These are phyloP conservation scores for Aureobasidium sp. DNA, from an alignment of 2,329 filamentous ascomycete species.

Conservation along the genomic window DNA sequence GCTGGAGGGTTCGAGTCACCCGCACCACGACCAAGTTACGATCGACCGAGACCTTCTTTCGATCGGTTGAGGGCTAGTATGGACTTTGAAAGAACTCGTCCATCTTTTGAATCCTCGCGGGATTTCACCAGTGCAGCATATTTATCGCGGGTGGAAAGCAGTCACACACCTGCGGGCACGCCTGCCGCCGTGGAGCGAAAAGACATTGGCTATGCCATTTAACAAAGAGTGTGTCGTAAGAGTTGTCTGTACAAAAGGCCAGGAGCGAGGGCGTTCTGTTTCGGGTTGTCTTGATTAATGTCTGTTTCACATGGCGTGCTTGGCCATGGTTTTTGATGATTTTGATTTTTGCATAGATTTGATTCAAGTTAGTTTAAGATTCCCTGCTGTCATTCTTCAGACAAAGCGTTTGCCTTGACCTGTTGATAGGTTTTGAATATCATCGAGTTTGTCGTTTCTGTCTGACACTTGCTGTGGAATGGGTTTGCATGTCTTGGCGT, in stretches of 20 bases:
- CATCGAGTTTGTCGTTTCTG: neutral
- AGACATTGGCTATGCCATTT: conserved; percentile 9
- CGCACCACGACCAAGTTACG: conserved; percentile 22
- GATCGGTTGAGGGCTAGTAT: conserved; percentile 80
- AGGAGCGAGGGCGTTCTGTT: neutral
- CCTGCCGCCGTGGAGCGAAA: neutral
- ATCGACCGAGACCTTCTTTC: conserved; percentile 69
- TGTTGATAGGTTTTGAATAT: conserved; percentile 9
- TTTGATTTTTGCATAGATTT: conserved; percentile 11
- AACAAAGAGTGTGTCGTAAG: neutral
- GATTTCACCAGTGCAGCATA: conserved; percentile 90
- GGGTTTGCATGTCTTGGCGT: neutral
- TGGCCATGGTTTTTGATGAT: conserved; percentile 1
- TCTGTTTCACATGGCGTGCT: conserved; percentile 1
- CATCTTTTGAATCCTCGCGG: conserved; percentile 66
- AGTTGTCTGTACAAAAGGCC: conserved; percentile 3
- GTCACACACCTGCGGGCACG: conserved; percentile 13
- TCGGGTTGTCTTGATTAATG: conserved; percentile 9
- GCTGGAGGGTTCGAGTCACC: conserved; percentile 7
- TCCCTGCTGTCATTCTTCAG: conserved; percentile 10
- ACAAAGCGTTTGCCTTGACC: neutral
- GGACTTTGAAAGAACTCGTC: conserved; percentile 67
- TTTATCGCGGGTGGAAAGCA: conserved; percentile 66
- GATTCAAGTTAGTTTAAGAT: conserved; percentile 5
- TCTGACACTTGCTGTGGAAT: neutral